Evolutionary conservation across 2,329 filamentous ascomycete species (phyloP).

Genomic region (Leptodontidium sp.): DNA sequence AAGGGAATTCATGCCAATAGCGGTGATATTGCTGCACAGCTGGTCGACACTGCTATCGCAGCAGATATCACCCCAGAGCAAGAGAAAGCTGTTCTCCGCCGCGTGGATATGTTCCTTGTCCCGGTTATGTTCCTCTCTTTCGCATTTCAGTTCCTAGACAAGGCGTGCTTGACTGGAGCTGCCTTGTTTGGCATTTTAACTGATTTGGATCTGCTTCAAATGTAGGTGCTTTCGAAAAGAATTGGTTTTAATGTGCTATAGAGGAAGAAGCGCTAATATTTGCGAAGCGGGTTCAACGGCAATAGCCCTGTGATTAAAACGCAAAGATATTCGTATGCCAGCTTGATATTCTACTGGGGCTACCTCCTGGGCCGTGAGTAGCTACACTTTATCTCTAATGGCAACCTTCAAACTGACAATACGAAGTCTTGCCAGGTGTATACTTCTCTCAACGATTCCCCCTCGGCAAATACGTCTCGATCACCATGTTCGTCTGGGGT

Average conservation of each 20-base stretch:
- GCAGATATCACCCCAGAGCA: conserved; percentile 26
- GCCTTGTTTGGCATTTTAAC: conserved; percentile 20
- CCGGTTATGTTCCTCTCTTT: conserved; percentile 49
- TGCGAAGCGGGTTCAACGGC: not conserved
- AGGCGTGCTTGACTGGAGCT: conserved; percentile 33
- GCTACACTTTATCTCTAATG: not conserved
- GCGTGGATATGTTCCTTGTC: conserved; percentile 49
- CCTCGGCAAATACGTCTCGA: conserved; percentile 7
- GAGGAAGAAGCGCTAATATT: not conserved
- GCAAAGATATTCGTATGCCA: conserved; percentile 62
- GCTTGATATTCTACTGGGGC: conserved; percentile 49
- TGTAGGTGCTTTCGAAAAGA: not conserved
- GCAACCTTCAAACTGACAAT: not conserved
- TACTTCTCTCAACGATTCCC: conserved; percentile 14
- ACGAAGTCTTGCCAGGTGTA: conserved; percentile 7
- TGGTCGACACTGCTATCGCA: conserved; percentile 12
- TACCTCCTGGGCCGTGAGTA: conserved; percentile 30
- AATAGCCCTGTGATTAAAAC: conserved; percentile 51
- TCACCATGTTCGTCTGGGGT: conserved; percentile 13
- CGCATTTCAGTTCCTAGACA: conserved; percentile 31
- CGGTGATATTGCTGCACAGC: conserved; percentile 11
- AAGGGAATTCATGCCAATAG: not conserved
- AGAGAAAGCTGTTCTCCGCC: conserved; percentile 20
- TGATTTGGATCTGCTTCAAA: conserved; percentile 19
- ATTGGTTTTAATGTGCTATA: no score